Percentiles rank a stretch among this genome's conserved stretches.
These are phyloP conservation scores for Cokeromyces recurvatus DNA, from an alignment of 371 early-diverging fungal genomes.

Conservation along the genomic window DNA sequence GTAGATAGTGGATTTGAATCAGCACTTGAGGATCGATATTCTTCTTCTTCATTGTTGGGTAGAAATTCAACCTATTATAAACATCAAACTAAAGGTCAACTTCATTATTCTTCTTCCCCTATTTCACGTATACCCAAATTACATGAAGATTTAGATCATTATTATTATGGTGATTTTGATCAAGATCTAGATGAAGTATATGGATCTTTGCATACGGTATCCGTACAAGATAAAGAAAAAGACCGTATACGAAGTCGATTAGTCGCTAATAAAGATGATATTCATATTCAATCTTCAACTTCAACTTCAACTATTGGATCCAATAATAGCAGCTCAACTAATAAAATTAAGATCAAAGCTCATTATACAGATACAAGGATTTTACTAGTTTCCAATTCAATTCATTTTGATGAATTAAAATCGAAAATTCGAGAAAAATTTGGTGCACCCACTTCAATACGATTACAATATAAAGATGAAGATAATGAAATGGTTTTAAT, in stretches of 20 bases:
- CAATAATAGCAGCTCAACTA: slow-evolving; percentile 2
- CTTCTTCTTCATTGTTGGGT: slow-evolving; percentile 16
- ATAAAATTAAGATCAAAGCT: slow-evolving; percentile 71
- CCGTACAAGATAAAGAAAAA: slow-evolving; percentile 10
- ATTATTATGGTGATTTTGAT: slow-evolving; percentile 22
- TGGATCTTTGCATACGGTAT: slow-evolving; percentile 20
- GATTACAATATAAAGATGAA: slow-evolving; percentile 85
- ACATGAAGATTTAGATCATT: slow-evolving; percentile 2
- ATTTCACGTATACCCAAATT: slow-evolving; percentile 30
- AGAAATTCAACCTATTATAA: slow-evolving; percentile 16
- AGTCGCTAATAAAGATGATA: slow-evolving; percentile 1
- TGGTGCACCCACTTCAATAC: slow-evolving; percentile 35
- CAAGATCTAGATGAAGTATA: slow-evolving; percentile 33
- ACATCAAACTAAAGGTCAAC: not conserved
- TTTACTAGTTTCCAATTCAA: slow-evolving; percentile 56
- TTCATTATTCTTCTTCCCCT: slow-evolving; percentile 7
- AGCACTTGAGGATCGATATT: slow-evolving; percentile 30
- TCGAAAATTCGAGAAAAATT: slow-evolving; percentile 68
- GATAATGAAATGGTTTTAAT: slow-evolving; percentile 83
- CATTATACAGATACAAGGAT: slow-evolving; percentile 75
- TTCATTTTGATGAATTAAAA: slow-evolving; percentile 58
- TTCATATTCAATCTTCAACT: slow-evolving; percentile 12
- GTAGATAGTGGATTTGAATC: slow-evolving; percentile 46
- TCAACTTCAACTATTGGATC: slow-evolving; percentile 21
- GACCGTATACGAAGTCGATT: slow-evolving; percentile 9